Evolutionary conservation across 2,329 filamentous ascomycete species (phyloP).

Genomic region (Aspergillus sp.): DNA sequence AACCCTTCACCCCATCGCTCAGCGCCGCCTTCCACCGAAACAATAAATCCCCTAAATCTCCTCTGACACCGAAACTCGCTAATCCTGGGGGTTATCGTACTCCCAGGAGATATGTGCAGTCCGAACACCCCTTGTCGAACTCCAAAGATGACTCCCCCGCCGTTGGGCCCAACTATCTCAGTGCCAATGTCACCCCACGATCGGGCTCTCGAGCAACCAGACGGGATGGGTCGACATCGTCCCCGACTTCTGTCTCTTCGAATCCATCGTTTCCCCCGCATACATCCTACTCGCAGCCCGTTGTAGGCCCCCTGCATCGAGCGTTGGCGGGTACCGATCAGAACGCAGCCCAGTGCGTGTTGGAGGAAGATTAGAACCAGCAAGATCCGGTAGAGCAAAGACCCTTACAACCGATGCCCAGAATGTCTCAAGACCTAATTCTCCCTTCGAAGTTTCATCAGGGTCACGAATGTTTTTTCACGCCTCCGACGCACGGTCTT

Average conservation of each 20-base stretch:
- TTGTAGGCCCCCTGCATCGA: slow-evolving; percentile 17
- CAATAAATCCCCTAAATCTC: slow-evolving; percentile 39
- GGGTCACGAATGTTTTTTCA: slow-evolving; percentile 77
- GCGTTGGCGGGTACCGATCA: slow-evolving; percentile 17
- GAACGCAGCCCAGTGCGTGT: slow-evolving; percentile 32
- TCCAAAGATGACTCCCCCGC: slow-evolving; percentile 47
- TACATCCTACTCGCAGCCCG: slow-evolving; percentile 22
- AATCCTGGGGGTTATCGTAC: slow-evolving; percentile 29
- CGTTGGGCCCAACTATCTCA: slow-evolving; percentile 45
- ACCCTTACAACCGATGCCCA: slow-evolving; percentile 33
- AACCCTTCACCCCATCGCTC: slow-evolving; percentile 65
- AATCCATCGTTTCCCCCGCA: slow-evolving; percentile 20
- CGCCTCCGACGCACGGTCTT: slow-evolving; percentile 67
- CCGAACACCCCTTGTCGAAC: slow-evolving; percentile 29
- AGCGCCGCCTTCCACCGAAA: slow-evolving; percentile 56
- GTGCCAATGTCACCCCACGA: slow-evolving; percentile 70
- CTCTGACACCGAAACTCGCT: slow-evolving; percentile 57
- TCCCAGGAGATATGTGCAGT: slow-evolving; percentile 27
- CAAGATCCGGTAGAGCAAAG: slow-evolving; percentile 31
- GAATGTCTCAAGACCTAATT: slow-evolving; percentile 26
- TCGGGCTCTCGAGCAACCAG: slow-evolving; percentile 69
- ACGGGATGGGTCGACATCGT: slow-evolving; percentile 63
- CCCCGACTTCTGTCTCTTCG: slow-evolving; percentile 53
- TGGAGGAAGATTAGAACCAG: slow-evolving; percentile 22
- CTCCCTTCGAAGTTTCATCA: slow-evolving; percentile 29